Conservation (phyloP, 129 eudicot genomes). For the Chrysanthemum makinoi region DNA sequence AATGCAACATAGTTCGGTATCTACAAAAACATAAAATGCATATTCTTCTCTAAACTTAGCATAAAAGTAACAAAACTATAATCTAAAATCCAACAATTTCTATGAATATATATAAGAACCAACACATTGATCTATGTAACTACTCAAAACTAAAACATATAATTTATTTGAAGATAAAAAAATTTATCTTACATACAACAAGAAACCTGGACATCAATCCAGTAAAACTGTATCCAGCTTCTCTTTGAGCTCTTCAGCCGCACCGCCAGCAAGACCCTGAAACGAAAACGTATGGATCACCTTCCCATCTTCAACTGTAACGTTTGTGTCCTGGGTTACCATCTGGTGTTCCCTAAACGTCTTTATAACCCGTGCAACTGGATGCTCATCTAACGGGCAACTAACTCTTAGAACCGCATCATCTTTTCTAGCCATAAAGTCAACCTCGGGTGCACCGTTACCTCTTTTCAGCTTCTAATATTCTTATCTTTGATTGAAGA, state of each 20-base stretch:
- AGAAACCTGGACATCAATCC: constrained; percentile 30
- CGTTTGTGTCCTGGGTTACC: constrained; percentile 46
- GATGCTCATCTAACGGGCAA: constrained; percentile 77
- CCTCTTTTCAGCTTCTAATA: constrained; percentile 70
- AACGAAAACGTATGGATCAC: constrained; percentile 75
- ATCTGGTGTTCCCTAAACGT: constrained; percentile 62
- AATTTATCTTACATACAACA: constrained; percentile 30
- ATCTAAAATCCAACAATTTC: too few relatives aligned
- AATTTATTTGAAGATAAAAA: background rate
- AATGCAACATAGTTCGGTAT: too few relatives aligned
- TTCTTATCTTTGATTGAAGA: constrained; percentile 74
- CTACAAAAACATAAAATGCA: too few relatives aligned
- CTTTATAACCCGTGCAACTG: constrained; percentile 64
- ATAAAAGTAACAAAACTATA: too few relatives aligned
- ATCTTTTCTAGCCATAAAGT: constrained; percentile 65
- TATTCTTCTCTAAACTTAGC: too few relatives aligned
- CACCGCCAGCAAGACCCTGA: constrained; percentile 45
- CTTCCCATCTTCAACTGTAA: constrained; percentile 59
- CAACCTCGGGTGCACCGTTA: constrained; percentile 51
- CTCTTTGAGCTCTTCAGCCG: constrained; percentile 58
- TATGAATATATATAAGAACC: too few relatives aligned
- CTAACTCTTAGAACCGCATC: constrained; percentile 66
- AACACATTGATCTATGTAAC: constrained; percentile 4
- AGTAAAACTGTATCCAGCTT: constrained; percentile 59
- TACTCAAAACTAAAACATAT: constrained; percentile 13